phyloP scores from a whole-genome alignment of 2,329 filamentous ascomycete genomes.

The Penicillium capsulatum region DNA sequence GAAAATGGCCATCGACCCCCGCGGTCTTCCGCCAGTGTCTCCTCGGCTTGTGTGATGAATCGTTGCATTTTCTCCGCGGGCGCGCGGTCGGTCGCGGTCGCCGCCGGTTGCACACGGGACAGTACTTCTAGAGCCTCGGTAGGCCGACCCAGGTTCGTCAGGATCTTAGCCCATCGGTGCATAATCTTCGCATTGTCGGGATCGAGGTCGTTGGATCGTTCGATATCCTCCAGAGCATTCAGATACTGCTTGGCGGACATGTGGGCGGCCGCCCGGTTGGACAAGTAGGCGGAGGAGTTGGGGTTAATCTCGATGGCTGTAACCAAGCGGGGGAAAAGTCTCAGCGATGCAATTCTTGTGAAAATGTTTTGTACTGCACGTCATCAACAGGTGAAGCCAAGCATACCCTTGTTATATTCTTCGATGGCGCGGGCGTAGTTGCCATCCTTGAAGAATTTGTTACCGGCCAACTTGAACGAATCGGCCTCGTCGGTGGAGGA shows the following conservation, averaged over 20 bases:
- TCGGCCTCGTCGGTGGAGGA: constrained; percentile 71
- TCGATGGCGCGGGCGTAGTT: constrained; percentile 83
- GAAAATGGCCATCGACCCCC: constrained; percentile 89
- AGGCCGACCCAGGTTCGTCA: constrained; percentile 80
- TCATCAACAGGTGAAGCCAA: background rate
- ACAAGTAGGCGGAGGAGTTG: constrained; percentile 80
- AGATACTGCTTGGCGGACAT: constrained; percentile 80
- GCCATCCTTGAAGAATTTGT: constrained; percentile 94
- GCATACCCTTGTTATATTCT: constrained; percentile 88
- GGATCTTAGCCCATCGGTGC: constrained; percentile 81
- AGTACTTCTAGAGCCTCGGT: constrained; percentile 83
- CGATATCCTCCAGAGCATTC: constrained; percentile 81
- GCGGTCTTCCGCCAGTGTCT: constrained; percentile 68
- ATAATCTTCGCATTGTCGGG: constrained; percentile 83
- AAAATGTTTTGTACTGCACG: too few species aligned
- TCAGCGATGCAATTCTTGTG: too few species aligned
- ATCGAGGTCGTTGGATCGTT: constrained; percentile 74
- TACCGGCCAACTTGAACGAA: constrained; percentile 84
- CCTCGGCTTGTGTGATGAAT: constrained; percentile 74
- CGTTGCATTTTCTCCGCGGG: constrained; percentile 80
- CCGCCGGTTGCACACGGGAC: constrained; percentile 70
- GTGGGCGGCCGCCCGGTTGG: constrained; percentile 90
- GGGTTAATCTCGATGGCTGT: constrained; percentile 84
- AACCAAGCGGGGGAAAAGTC: constrained; percentile 14
- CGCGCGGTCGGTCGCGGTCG: constrained; percentile 78